Evolutionary conservation across 176 grass and related monocot species (phyloP).

Genomic region (Cenchrus fungigraminus): DNA sequence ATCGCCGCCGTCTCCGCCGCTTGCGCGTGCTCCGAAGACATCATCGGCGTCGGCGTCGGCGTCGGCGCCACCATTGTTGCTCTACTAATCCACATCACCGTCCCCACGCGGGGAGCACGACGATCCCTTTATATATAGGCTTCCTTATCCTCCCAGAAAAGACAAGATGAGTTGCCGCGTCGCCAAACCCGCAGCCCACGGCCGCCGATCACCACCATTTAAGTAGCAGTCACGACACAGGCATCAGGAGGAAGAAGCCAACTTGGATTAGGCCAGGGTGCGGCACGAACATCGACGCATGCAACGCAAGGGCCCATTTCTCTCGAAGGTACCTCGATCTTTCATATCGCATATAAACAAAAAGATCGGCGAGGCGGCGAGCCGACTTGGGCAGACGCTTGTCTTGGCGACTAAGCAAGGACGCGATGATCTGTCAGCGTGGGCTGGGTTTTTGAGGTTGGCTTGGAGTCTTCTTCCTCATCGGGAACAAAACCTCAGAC

Average conservation of each 20-base stretch:
- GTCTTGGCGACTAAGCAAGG: conserved; percentile 34
- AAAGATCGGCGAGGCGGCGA: not conserved
- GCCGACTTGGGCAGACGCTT: conserved; percentile 14
- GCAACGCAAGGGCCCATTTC: not conserved
- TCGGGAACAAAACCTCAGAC: conserved; percentile 6
- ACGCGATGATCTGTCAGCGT: not conserved
- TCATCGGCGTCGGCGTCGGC: not conserved
- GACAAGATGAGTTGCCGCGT: not conserved
- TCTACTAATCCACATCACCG: not conserved
- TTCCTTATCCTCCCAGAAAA: not conserved
- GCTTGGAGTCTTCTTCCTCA: conserved; percentile 19
- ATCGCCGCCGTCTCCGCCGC: conserved; percentile 57
- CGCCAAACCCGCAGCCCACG: not conserved
- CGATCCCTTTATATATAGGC: not conserved
- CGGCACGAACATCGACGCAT: not conserved
- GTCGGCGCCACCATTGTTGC: not conserved
- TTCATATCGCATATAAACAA: not conserved
- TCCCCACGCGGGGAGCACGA: not conserved
- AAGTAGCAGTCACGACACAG: not conserved
- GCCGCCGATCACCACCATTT: not conserved
- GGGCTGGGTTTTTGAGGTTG: not conserved
- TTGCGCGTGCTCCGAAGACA: conserved; percentile 30
- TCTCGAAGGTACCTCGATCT: not conserved
- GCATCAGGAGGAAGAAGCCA: conserved; percentile 19
- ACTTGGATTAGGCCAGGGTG: conserved; percentile 38